These are phyloP conservation scores for Xylariaceae sp. DNA, from an alignment of 2,329 filamentous ascomycete species.

Conservation along the genomic window DNA sequence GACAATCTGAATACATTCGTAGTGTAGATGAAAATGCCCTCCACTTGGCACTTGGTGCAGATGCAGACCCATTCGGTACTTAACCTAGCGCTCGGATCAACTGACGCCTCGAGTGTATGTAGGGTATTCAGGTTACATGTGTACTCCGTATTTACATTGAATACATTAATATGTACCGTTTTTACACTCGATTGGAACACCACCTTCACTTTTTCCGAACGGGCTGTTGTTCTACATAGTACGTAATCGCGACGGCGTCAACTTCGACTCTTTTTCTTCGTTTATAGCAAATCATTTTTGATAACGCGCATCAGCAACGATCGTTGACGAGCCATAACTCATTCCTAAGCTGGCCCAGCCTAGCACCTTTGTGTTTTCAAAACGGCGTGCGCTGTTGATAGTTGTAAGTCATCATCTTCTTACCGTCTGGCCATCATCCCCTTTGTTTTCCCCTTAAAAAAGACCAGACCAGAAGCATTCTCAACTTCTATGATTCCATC, in stretches of 20 bases:
- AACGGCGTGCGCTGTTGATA: slow-evolving; percentile 10
- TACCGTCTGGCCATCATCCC: too few species aligned
- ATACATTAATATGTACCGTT: too few species aligned
- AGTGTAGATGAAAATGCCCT: background rate
- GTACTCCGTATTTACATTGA: too few species aligned
- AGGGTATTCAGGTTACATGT: background rate
- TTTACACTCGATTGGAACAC: too few species aligned
- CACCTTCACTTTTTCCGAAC: slow-evolving; percentile 23
- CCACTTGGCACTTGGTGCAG: background rate
- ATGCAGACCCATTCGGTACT: background rate
- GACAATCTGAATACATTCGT: too few species aligned
- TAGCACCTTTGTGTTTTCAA: background rate
- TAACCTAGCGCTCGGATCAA: background rate
- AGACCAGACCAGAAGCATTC: too few species aligned
- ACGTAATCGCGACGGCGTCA: slow-evolving; percentile 19
- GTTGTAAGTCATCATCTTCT: slow-evolving; percentile 5
- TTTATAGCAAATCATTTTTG: background rate
- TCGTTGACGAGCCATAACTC: too few species aligned
- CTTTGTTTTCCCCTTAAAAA: too few species aligned
- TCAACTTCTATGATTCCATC: too few species aligned
- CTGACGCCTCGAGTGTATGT: background rate
- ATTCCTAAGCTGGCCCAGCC: slow-evolving; percentile 1
- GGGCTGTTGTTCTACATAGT: slow-evolving; percentile 18
- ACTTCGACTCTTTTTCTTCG: background rate
- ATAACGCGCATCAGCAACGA: too few species aligned